A percentile compares a stretch with the other conserved stretches of the same genome.
phyloP scores from a whole-genome alignment of 257 asterid species.

The Capsicum rhomboideum region DNA sequence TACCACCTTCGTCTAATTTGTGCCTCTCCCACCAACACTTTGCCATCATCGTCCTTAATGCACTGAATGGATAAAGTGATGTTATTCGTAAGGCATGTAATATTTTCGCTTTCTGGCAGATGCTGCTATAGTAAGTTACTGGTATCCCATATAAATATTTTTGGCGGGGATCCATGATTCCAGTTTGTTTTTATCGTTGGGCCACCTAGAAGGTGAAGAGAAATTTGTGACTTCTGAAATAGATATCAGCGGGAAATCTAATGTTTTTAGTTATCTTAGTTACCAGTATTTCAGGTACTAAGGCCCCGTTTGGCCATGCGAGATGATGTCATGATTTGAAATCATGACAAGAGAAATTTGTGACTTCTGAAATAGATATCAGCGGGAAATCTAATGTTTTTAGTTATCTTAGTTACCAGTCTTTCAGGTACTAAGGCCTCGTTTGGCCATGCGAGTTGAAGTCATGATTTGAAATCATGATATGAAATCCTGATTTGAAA shows the following conservation, averaged over 20 bases:
- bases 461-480: too few species aligned
- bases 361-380: not conserved
- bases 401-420: not conserved
- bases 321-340: too few species aligned
- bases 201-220: not conserved
- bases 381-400: not conserved
- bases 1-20: too few species aligned
- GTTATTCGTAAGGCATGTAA: not conserved
- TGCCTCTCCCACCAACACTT: too few species aligned
- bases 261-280: not conserved
- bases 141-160: not conserved
- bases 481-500: too few species aligned
- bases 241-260: not conserved
- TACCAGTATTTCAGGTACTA: not conserved
- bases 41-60: too few species aligned
- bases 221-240: not conserved
- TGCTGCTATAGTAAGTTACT: not conserved
- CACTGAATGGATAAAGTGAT: too few species aligned
- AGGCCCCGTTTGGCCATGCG: too few species aligned
- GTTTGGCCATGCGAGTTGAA: too few species aligned
- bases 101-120: not conserved
- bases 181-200: not conserved
- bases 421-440: not conserved
- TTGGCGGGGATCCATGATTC: not conserved
- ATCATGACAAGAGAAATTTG: not conserved